Evolutionary conservation across 2,329 filamentous ascomycete species (phyloP).

Genomic region (Neopestalotiopsis clavispora): DNA sequence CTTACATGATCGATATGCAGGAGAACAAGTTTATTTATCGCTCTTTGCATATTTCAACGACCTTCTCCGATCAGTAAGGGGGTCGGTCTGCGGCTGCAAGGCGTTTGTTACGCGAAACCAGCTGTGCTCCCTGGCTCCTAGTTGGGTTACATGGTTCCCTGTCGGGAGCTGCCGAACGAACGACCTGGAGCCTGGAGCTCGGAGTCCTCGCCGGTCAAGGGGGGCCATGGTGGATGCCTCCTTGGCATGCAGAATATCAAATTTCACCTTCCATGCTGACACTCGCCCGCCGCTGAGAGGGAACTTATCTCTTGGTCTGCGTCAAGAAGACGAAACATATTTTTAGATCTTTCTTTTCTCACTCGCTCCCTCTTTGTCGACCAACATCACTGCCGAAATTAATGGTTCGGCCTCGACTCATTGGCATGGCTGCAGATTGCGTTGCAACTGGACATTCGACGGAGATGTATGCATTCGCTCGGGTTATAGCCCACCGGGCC

Average conservation of each 20-base stretch:
- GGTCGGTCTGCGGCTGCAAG: constrained; percentile 5
- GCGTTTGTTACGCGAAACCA: background rate
- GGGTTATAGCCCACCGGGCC: background rate
- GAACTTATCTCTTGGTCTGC: background rate
- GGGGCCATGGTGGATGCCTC: background rate
- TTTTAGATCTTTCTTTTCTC: background rate
- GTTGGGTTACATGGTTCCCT: constrained; percentile 10
- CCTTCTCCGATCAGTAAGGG: constrained; percentile 5
- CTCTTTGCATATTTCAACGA: background rate
- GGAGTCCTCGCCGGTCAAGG: background rate
- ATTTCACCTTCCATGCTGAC: constrained; percentile 13
- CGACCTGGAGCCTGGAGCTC: background rate
- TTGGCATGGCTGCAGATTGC: too few species aligned
- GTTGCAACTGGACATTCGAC: background rate
- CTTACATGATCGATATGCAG: constrained; percentile 10
- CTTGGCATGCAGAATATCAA: constrained; percentile 13
- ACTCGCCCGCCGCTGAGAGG: too few species aligned
- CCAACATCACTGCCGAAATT: background rate
- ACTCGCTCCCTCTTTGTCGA: background rate
- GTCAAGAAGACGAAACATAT: background rate
- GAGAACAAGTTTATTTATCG: background rate
- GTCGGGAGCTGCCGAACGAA: constrained; percentile 11
- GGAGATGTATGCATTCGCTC: background rate
- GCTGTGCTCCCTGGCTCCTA: too few species aligned
- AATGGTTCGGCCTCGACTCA: background rate